Percentiles rank a stretch among this genome's conserved stretches.
Evolutionary conservation across 2,329 filamentous ascomycete species (phyloP).

Genomic region (Aspergillus sp.): DNA sequence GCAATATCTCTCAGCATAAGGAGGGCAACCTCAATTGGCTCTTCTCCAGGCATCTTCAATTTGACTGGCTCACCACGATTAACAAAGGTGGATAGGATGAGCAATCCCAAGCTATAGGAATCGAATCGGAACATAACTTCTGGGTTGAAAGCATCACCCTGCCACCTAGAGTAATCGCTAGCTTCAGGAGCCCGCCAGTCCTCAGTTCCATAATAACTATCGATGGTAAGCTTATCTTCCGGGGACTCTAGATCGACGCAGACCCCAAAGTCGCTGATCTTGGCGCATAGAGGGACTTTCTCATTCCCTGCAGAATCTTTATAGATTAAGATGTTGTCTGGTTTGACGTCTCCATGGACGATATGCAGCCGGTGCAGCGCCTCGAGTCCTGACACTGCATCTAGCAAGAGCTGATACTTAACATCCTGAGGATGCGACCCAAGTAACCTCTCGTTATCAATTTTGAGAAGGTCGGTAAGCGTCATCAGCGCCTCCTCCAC

Average conservation of each 20-base stretch:
- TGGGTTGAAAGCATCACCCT: constrained; percentile 19
- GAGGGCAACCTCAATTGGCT: constrained; percentile 16
- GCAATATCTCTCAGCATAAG: constrained; percentile 19
- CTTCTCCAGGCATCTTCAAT: constrained; percentile 14
- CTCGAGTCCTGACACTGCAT: constrained; percentile 26
- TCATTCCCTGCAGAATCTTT: constrained; percentile 14
- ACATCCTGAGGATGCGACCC: constrained; percentile 10
- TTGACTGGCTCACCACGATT: constrained; percentile 16
- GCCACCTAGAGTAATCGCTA: constrained; percentile 10
- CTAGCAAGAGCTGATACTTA: constrained; percentile 28
- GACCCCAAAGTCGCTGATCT: constrained; percentile 34
- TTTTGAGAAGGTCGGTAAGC: constrained; percentile 25
- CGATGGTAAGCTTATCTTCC: constrained; percentile 19
- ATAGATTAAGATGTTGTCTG: constrained; percentile 34
- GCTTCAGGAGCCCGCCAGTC: constrained; percentile 29
- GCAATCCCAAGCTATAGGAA: constrained; percentile 29
- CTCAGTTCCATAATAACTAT: constrained; percentile 29
- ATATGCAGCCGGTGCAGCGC: constrained; percentile 28
- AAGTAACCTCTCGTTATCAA: constrained; percentile 13
- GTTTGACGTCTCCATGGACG: constrained; percentile 33
- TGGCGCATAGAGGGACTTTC: constrained; percentile 27
- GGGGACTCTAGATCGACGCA: constrained; percentile 29
- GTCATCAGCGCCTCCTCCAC: constrained; percentile 31
- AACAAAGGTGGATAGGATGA: constrained; percentile 27
- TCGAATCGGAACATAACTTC: constrained; percentile 31